phyloP scores from a whole-genome alignment of 2,329 filamentous ascomycete genomes.

The Ophiostoma australiae region DNA sequence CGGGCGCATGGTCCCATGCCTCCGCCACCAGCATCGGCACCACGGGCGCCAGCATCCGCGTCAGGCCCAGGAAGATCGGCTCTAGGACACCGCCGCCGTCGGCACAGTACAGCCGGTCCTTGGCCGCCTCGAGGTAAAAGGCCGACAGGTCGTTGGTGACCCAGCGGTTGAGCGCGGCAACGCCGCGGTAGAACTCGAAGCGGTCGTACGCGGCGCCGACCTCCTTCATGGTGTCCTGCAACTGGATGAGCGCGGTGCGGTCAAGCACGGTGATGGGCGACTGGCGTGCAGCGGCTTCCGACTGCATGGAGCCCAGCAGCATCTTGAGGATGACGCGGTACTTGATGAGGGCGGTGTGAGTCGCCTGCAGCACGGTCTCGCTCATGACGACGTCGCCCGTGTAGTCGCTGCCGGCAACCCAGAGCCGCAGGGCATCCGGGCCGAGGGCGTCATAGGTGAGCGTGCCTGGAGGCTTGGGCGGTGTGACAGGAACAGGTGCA shows the following conservation, averaged over 20 bases:
- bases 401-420: slow-evolving; percentile 89
- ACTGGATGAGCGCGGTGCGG: slow-evolving; percentile 70
- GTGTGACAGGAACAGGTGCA: slow-evolving; percentile 23
- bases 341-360: slow-evolving; percentile 74
- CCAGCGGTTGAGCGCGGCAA: slow-evolving; percentile 72
- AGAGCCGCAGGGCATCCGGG: slow-evolving; percentile 79
- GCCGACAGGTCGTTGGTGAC: slow-evolving; percentile 78
- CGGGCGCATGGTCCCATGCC: slow-evolving; percentile 72
- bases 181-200: slow-evolving; percentile 78
- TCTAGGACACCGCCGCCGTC: slow-evolving; percentile 60
- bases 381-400: slow-evolving; percentile 82
- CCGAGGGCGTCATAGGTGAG: slow-evolving; percentile 66
- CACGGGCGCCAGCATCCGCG: slow-evolving; percentile 75
- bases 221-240: slow-evolving; percentile 59
- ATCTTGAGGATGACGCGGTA: slow-evolving; percentile 89
- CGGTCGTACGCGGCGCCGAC: slow-evolving; percentile 62
- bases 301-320: slow-evolving; percentile 67
- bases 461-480: slow-evolving; percentile 21
- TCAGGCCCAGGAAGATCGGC: slow-evolving; percentile 64
- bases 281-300: slow-evolving; percentile 45
- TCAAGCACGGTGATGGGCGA: slow-evolving; percentile 58
- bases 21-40: slow-evolving; percentile 83
- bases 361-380: slow-evolving; percentile 66
- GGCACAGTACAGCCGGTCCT: slow-evolving; percentile 87
- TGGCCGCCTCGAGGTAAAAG: slow-evolving; percentile 89